Evolutionary conservation across 1,284 basidiomycete species (phyloP).

Genomic region (Cryptococcus maquisensis): DNA sequence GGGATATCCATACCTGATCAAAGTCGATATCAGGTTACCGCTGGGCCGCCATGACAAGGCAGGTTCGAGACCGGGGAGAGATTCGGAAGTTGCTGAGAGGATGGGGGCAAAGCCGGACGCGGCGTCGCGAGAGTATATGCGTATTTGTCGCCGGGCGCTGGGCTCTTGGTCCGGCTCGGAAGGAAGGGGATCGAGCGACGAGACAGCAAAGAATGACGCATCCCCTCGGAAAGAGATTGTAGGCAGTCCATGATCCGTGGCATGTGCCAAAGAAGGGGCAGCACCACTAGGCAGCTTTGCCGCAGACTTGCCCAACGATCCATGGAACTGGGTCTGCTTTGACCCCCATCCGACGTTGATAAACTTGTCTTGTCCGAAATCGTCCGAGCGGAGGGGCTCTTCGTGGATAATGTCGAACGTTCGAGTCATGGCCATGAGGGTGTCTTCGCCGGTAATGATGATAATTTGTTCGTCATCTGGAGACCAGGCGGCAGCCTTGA

Average conservation of each 20-base stretch:
- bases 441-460: slow-evolving; percentile 75
- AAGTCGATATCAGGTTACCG: slow-evolving; percentile 77
- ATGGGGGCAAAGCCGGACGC: slow-evolving; percentile 54
- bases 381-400: slow-evolving; percentile 62
- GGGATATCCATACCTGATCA: slow-evolving; percentile 74
- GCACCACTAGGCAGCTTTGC: slow-evolving; percentile 51
- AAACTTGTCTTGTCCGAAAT: slow-evolving; percentile 85
- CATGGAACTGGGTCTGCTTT: slow-evolving; percentile 96
- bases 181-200: slow-evolving; percentile 56
- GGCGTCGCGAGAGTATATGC: slow-evolving; percentile 68
- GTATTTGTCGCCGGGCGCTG: slow-evolving; percentile 57
- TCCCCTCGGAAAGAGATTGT: slow-evolving; percentile 92
- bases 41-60: slow-evolving; percentile 80
- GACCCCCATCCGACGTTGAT: slow-evolving; percentile 98
- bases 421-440: slow-evolving; percentile 82
- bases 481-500: slow-evolving; percentile 79
- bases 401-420: slow-evolving; percentile 86
- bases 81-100: slow-evolving; percentile 81
- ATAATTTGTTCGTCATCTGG: slow-evolving; percentile 83
- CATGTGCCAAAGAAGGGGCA: slow-evolving; percentile 38
- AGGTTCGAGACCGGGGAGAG: slow-evolving; percentile 76
- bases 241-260: slow-evolving; percentile 68
- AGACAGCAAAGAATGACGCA: slow-evolving; percentile 81
- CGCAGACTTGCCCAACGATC: slow-evolving; percentile 84
- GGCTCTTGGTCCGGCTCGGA: slow-evolving; percentile 5